Conservation (phyloP, 768 basidiomycete genomes). For the Hygrophoropsis aurantiaca region DNA sequence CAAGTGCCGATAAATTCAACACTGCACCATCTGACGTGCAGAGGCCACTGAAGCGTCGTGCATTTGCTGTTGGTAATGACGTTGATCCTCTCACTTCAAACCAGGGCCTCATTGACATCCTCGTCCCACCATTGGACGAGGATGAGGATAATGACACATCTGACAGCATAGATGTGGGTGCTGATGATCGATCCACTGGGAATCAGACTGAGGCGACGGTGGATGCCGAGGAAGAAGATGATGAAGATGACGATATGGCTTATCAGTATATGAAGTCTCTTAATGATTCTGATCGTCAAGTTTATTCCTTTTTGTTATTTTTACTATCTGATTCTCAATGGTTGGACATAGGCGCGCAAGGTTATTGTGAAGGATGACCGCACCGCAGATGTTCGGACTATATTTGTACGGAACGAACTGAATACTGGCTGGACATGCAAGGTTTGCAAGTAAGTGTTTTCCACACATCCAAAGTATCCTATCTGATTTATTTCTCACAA, state of each 20-base stretch:
- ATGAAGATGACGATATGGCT: not conserved
- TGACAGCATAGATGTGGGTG: not conserved
- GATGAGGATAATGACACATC: not conserved
- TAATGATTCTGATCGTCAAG: not conserved
- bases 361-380: not conserved
- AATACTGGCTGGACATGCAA: too few species aligned
- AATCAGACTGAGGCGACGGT: not conserved
- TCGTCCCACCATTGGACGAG: not conserved
- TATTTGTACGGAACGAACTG: not conserved
- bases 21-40: too few species aligned
- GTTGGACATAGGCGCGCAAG: not conserved
- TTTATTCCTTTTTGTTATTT: too few species aligned
- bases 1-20: too few species aligned
- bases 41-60: too few species aligned
- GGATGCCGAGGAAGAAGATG: not conserved
- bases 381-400: not conserved
- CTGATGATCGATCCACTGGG: slow-evolving; percentile 2
- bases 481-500: too few species aligned
- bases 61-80: too few species aligned
- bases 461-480: too few species aligned
- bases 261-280: not conserved
- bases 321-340: too few species aligned
- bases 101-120: not conserved
- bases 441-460: too few species aligned
- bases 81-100: too few species aligned